phyloP scores from a whole-genome alignment of 2,329 filamentous ascomycete genomes.

The Apiospora arundinis region DNA sequence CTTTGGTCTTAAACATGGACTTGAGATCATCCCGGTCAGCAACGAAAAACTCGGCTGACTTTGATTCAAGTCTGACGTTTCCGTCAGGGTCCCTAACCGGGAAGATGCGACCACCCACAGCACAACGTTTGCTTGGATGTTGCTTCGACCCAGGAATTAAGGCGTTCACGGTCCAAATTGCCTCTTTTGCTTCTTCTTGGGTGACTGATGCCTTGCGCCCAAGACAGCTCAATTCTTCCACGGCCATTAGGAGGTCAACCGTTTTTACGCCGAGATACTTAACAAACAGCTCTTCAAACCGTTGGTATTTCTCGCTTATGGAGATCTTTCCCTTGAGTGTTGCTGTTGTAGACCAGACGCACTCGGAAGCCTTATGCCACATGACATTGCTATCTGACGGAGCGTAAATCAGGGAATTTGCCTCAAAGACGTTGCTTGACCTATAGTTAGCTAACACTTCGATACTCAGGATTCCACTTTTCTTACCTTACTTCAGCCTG shows the following conservation, averaged over 20 bases:
- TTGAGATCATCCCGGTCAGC: conserved; percentile 40
- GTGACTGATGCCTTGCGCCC: conserved; percentile 22
- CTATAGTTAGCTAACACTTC: background rate
- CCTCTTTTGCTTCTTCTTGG: conserved; percentile 37
- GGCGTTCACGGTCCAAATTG: conserved; percentile 42
- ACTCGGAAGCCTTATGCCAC: conserved; percentile 40
- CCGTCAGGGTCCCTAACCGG: conserved; percentile 34
- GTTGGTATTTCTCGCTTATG: conserved; percentile 38
- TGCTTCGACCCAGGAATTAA: conserved; percentile 32
- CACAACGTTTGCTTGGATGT: background rate
- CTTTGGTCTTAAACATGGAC: conserved; percentile 35
- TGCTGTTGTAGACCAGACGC: conserved; percentile 43
- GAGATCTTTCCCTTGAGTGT: conserved; percentile 35
- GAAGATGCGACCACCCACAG: conserved; percentile 31
- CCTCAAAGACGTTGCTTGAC: background rate
- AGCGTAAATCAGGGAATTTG: background rate
- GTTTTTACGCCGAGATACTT: conserved; percentile 36
- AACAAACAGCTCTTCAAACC: conserved; percentile 41
- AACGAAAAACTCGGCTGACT: conserved; percentile 39
- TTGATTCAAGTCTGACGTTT: conserved; percentile 24
- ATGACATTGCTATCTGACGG: background rate
- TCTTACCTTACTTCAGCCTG: background rate
- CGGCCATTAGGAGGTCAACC: conserved; percentile 40
- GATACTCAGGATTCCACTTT: background rate
- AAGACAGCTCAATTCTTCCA: conserved; percentile 38